Base-by-base conservation (phyloP, 306 rosid species). In the Acmispon strigosus region DNA sequence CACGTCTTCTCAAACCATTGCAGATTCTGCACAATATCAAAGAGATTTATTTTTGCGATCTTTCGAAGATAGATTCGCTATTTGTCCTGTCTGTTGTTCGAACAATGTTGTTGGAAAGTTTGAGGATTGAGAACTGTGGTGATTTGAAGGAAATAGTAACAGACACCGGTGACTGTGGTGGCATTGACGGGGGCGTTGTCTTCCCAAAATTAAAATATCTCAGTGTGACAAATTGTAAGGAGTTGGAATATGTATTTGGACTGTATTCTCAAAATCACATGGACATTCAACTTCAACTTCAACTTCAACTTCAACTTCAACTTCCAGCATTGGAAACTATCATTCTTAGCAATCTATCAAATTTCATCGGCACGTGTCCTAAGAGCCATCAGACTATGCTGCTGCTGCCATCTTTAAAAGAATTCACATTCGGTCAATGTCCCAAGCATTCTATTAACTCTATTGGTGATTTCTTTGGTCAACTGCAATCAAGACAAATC, bases 161-260 rank as follows among this genome's bases (percentile, higher is more conserved):
- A 64, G 73, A 74, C 0, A 15, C 0, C 0, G 49, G n/a, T n/a
- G n/a, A n/a, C n/a, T n/a, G 2, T 37, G 51, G 19, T n/a, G 3
- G 18, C 18, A 18, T 16, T 11, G 18, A 17, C 10, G 10, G 2
- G 34, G 5, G n/a, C n/a, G n/a, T 13, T 20, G 41, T 69, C 52
- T 69, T 69, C 4, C 74, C 52, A 41, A 53, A 20, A 9, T 13
- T 69, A 6, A 39, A 8, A 19, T 0, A 0, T 3, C 0, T 69
- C 6, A 0, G 0, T 0, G 1, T 68, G 8, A 0, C 0, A 0
- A 0, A 5, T 68, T 68, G 62, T 5, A 0, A 0, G 4, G 0
- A 10, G 9, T 15, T 70, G 34, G 53, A 55, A 14, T 56, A 70
- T 49, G 29, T n/a, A n/a, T n/a, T n/a, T n/a, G n/a, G n/a, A n/a